phyloP scores from a whole-genome alignment of 2,329 filamentous ascomycete species.

The Ophiostoma montium region DNA sequence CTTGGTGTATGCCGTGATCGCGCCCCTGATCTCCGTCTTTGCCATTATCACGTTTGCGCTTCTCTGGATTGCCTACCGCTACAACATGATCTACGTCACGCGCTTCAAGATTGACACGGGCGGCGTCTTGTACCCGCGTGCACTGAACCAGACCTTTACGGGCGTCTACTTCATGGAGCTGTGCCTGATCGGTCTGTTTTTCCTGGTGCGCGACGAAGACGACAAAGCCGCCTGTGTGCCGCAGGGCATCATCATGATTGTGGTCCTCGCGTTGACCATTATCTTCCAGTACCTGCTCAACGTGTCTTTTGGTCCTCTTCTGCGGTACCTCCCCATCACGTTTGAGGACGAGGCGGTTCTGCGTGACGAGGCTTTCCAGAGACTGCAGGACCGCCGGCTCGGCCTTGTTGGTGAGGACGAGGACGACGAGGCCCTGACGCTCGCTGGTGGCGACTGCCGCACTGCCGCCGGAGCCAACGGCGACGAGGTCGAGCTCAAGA shows the following conservation, averaged over 20 bases:
- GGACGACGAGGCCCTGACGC: constrained; percentile 20
- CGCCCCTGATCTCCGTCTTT: constrained; percentile 84
- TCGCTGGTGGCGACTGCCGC: constrained; percentile 5
- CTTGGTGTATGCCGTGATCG: constrained; percentile 75
- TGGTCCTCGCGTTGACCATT: constrained; percentile 54
- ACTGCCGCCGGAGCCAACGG: not conserved
- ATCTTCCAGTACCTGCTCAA: constrained; percentile 74
- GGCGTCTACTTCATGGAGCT: constrained; percentile 92
- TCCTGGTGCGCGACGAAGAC: constrained; percentile 50
- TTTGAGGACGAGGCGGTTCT: constrained; percentile 88
- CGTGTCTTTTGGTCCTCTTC: constrained; percentile 67
- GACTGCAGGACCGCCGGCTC: constrained; percentile 58
- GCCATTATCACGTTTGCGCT: constrained; percentile 83
- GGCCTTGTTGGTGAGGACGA: constrained; percentile 38
- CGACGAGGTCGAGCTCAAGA: constrained; percentile 24
- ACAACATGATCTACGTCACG: constrained; percentile 90
- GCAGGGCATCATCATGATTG: constrained; percentile 76
- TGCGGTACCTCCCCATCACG: constrained; percentile 83
- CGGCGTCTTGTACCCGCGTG: constrained; percentile 77
- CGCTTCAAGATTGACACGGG: constrained; percentile 84
- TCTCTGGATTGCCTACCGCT: constrained; percentile 91
- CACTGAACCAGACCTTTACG: constrained; percentile 90
- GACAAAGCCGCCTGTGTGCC: constrained; percentile 46
- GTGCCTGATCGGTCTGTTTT: constrained; percentile 78
- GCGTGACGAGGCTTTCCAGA: constrained; percentile 79